These are phyloP conservation scores for Fomitiporia mediterranea DNA, from an alignment of 1,284 basidiomycete genomes.

Conservation along the genomic window DNA sequence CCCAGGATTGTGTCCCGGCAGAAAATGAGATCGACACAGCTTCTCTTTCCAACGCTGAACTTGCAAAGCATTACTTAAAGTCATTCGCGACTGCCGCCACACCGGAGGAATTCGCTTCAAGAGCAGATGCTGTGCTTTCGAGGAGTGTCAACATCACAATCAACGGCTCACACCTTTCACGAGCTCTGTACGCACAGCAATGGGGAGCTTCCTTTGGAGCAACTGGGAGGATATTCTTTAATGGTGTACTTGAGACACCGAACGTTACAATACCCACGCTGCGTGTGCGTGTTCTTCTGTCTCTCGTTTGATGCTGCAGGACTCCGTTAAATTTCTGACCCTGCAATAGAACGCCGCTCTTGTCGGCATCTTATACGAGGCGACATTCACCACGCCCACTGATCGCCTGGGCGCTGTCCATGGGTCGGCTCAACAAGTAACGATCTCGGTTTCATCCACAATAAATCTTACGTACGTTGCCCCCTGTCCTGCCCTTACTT, in stretches of 20 bases:
- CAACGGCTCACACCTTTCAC: constrained; percentile 16
- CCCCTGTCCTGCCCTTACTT: not conserved
- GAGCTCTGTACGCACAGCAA: constrained; percentile 13
- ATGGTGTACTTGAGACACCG: constrained; percentile 12
- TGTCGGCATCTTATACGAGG: constrained; percentile 14
- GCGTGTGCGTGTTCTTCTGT: constrained; percentile 2
- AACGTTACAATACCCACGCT: constrained; percentile 14
- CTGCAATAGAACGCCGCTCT: constrained; percentile 15
- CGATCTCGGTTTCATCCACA: constrained; percentile 11
- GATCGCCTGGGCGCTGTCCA: not conserved
- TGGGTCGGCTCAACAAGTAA: not conserved
- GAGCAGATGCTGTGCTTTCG: constrained; percentile 6
- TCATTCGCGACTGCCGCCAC: constrained; percentile 8
- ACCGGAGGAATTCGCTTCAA: constrained; percentile 3
- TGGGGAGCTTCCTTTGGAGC: constrained; percentile 11
- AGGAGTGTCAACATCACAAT: constrained; percentile 15
- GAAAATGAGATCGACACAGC: constrained; percentile 2
- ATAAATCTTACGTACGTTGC: constrained; percentile 14
- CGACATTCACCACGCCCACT: not conserved
- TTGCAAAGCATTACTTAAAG: constrained; percentile 14
- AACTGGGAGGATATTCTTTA: constrained; percentile 3
- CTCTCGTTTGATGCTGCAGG: too few species aligned
- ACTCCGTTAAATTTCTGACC: not conserved
- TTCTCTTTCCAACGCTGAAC: constrained; percentile 12
- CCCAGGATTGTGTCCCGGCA: not conserved